Conservation (phyloP, 768 basidiomycete genomes). For the Suillus placidus region DNA sequence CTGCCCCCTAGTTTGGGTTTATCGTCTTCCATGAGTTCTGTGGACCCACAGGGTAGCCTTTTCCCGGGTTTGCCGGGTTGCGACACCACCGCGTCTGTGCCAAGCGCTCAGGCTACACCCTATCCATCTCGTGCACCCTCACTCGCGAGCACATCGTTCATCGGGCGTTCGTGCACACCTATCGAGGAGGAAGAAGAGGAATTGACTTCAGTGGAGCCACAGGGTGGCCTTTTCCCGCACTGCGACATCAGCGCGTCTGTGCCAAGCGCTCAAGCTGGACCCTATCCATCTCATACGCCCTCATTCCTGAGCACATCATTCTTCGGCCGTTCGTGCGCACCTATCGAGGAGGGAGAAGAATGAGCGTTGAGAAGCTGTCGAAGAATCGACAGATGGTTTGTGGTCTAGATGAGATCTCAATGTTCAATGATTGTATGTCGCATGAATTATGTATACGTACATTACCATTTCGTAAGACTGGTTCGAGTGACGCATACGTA, state of each 20-base stretch:
- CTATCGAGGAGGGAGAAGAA: background rate
- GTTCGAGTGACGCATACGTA: slow-evolving; percentile 22
- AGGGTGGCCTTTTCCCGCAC: too few relatives aligned
- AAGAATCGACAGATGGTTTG: background rate
- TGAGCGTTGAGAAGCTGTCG: background rate
- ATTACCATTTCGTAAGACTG: slow-evolving; percentile 24
- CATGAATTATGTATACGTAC: slow-evolving; percentile 25
- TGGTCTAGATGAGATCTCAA: background rate
- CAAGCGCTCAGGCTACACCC: background rate
- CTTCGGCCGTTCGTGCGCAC: background rate
- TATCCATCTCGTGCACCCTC: too few relatives aligned
- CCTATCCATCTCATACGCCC: too few relatives aligned
- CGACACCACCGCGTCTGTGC: background rate
- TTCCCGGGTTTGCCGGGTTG: too few relatives aligned
- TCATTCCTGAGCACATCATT: background rate
- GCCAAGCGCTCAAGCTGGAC: background rate
- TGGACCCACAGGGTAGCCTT: background rate
- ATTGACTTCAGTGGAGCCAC: background rate
- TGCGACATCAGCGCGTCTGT: background rate
- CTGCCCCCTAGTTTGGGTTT: background rate
- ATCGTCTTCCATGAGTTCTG: background rate
- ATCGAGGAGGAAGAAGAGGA: background rate
- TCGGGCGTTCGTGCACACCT: background rate
- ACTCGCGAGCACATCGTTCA: background rate
- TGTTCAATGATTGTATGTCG: background rate